phyloP scores from a whole-genome alignment of 768 basidiomycete genomes.

The Tricholoma saponaceum region DNA sequence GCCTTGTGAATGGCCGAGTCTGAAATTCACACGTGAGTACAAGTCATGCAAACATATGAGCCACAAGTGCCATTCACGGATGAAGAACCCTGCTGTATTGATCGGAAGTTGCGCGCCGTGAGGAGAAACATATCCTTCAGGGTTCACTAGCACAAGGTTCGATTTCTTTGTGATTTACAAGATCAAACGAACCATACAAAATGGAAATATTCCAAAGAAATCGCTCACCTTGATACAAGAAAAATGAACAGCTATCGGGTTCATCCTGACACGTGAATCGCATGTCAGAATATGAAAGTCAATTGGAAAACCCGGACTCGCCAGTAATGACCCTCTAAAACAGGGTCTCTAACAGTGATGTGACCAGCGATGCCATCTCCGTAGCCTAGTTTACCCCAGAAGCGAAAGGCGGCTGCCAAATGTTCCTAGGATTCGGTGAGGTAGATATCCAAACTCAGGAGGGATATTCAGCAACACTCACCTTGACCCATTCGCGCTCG shows the following conservation, averaged over 20 bases:
- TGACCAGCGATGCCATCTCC: slow-evolving; percentile 48
- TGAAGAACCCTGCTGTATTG: slow-evolving; percentile 23
- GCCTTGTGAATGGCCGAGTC: slow-evolving; percentile 41
- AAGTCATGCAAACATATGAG: background rate
- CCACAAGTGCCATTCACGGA: slow-evolving; percentile 10
- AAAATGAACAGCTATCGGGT: slow-evolving; percentile 23
- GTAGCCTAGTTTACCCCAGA: slow-evolving; percentile 37
- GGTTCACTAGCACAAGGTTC: slow-evolving; percentile 23
- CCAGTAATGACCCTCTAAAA: slow-evolving; percentile 24
- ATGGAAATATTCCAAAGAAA: background rate
- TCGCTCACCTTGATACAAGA: slow-evolving; percentile 20
- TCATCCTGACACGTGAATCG: slow-evolving; percentile 17
- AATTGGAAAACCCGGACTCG: background rate
- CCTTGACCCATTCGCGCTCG: slow-evolving; percentile 26
- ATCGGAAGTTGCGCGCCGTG: slow-evolving; percentile 26
- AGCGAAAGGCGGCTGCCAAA: slow-evolving; percentile 23
- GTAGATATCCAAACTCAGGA: background rate
- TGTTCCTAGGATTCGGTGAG: slow-evolving; percentile 12
- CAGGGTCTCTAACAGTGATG: slow-evolving; percentile 41
- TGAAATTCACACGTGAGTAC: background rate
- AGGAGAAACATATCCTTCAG: slow-evolving; percentile 20
- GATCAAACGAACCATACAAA: too few species aligned
- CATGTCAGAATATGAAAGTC: background rate
- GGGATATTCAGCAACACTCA: background rate
- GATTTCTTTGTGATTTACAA: slow-evolving; percentile 15